Evolutionary conservation across 176 grass and related monocot species (phyloP).

Genomic region (Phyllostachys edulis): DNA sequence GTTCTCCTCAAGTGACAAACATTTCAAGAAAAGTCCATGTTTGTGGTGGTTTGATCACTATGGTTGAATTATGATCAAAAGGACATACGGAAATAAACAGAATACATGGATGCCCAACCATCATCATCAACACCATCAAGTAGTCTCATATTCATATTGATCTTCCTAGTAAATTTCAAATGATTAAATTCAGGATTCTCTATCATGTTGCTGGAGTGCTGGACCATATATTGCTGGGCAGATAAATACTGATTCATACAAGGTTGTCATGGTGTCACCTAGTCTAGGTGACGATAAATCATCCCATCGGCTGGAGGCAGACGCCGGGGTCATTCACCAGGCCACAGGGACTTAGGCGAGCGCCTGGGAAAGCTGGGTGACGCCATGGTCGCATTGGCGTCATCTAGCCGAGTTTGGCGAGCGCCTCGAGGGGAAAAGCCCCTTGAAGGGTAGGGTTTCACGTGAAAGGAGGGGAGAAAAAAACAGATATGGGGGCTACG

Average conservation of each 20-base stretch:
- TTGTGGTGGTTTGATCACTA: not conserved
- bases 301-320: too few species aligned
- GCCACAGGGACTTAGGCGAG: too few species aligned
- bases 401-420: too few species aligned
- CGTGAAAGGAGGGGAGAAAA: too few species aligned
- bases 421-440: too few species aligned
- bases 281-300: too few species aligned
- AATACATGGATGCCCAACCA: not conserved
- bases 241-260: not conserved
- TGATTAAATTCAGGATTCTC: constrained; percentile 1
- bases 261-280: too few species aligned
- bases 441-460: too few species aligned
- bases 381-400: too few species aligned
- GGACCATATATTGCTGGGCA: not conserved
- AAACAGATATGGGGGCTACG: too few species aligned
- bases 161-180: constrained; percentile 5
- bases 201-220: not conserved
- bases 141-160: not conserved
- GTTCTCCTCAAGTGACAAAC: not conserved
- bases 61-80: not conserved
- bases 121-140: not conserved
- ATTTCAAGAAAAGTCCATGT: not conserved
- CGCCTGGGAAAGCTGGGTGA: too few species aligned
- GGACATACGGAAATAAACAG: not conserved
- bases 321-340: too few species aligned